Percentiles rank a stretch among this genome's conserved stretches.
These are phyloP conservation scores for Populus hybrid DNA, from an alignment of 441 rosid genomes.

Conservation along the genomic window DNA sequence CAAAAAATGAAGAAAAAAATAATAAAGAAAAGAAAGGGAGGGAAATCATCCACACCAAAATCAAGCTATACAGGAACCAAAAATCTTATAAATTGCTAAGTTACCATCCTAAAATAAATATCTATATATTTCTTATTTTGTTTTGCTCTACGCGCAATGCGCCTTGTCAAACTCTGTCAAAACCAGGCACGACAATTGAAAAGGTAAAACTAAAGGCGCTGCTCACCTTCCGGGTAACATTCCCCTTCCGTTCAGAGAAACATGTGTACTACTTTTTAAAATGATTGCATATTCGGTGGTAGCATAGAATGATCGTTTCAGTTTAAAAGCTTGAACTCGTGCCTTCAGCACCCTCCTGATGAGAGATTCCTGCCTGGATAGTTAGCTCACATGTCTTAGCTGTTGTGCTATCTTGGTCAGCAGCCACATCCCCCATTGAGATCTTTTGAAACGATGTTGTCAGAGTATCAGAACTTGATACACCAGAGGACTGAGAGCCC, in stretches of 20 bases:
- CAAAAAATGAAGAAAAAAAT: not conserved
- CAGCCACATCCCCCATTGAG: constrained; percentile 28
- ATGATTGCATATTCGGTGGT: not conserved
- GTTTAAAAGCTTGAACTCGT: not conserved
- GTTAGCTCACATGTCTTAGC: constrained; percentile 10
- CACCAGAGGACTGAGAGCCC: constrained; percentile 17
- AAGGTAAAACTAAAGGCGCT: constrained; percentile 7
- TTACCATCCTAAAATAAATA: constrained; percentile 6
- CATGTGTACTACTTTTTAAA: not conserved
- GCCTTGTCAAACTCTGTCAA: constrained; percentile 30
- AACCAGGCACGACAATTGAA: constrained; percentile 17
- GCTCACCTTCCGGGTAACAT: constrained; percentile 20
- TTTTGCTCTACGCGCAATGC: constrained; percentile 15
- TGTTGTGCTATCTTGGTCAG: constrained; percentile 12
- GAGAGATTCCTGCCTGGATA: constrained; percentile 6
- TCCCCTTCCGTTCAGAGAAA: constrained; percentile 15
- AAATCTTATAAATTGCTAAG: constrained; percentile 4
- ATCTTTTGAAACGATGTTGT: constrained; percentile 37
- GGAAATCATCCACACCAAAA: constrained; percentile 18
- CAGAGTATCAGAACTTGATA: constrained; percentile 25
- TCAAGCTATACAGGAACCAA: constrained; percentile 29
- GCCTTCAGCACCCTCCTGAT: constrained; percentile 17
- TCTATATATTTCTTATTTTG: constrained; percentile 25
- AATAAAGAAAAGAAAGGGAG: constrained; percentile 1
- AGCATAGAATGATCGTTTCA: constrained; percentile 11